Percentiles rank a stretch among this genome's conserved stretches.
Evolutionary conservation across 23 red algal species (phyloP).

Genomic region (Gracilaria vermiculophylla): DNA sequence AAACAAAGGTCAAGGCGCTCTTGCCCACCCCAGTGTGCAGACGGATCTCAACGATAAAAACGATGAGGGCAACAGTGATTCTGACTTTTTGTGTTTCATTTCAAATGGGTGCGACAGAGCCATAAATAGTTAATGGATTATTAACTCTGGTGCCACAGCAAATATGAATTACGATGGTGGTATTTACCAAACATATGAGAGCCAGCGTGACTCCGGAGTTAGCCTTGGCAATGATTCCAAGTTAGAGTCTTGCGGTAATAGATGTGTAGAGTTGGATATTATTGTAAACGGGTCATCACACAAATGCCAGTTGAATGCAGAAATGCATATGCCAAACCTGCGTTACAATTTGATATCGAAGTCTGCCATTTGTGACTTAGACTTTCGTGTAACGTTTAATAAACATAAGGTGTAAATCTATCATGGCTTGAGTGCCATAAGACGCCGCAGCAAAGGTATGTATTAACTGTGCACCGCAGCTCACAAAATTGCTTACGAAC

Average conservation of each 20-base stretch:
- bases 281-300: neutral
- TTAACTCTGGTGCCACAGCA: conserved; percentile 20
- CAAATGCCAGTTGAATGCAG: neutral
- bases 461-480: conserved; percentile 7
- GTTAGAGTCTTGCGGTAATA: neutral
- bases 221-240: conserved; percentile 11
- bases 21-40: neutral
- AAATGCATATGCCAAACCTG: conserved; percentile 6
- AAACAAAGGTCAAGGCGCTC: neutral
- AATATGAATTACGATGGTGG: conserved; percentile 29
- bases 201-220: neutral
- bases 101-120: neutral
- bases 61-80: neutral
- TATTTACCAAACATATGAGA: conserved; percentile 22
- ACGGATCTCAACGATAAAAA: no score
- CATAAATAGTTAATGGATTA: conserved; percentile 11
- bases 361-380: neutral
- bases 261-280: neutral
- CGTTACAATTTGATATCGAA: neutral
- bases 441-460: no score
- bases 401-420: no score
- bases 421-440: no score
- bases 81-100: neutral
- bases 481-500: no score
- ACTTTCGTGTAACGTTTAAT: neutral